Base-by-base conservation (phyloP, 192 early-diverging fungal genomes). In the Chytriomyces hyalinus region DNA sequence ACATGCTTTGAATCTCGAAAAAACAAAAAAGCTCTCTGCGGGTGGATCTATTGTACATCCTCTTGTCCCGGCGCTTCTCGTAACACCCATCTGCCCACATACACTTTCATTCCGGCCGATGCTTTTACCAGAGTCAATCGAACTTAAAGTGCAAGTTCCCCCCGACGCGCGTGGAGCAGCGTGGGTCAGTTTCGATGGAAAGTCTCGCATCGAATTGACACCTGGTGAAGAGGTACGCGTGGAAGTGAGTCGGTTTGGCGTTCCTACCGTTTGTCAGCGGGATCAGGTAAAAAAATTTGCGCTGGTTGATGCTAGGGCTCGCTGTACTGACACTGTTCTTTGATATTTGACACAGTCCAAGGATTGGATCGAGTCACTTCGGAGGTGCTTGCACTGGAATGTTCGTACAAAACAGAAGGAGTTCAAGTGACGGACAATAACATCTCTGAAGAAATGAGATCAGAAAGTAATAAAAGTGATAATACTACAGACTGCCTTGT, bases 21-120 rank as follows among this genome's bases (percentile, higher is more conserved):
- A 36, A 36, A 26, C 24, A 26, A 66, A 45, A 13, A 17, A 82
- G 89, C 82, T 94, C 13, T 93, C 95, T n/a, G 96, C 97, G 0
- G 97, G 97, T 49, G 97, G 97, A 0, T 93, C 95, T 9, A 82
- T 99, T 48, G 95, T 95, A 17, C 97, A 99, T 79, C 97, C 97
- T 0, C 95, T 97, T 72, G 95, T 98, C 24, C 94, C 95, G 11
- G 91, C 97, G 0, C 92, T 98, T 49, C 78, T 89, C 47, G 80
- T 89, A n/a, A 89, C 88, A 10, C 88, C 88, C 11, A 89, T 89
- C 79, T 89, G 88, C 71, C 83, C 88, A 22, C 88, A 87, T 78
- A 84, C 86, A 9, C 76, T 87, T 0, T 83, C 81, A 22, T 99
- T 99, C 89, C 89, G 97, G 4, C 97, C 97, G 20, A 97, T 97